Evolutionary conservation across 148 eudicot species (phyloP).

Genomic region (Nepenthes gracilis): DNA sequence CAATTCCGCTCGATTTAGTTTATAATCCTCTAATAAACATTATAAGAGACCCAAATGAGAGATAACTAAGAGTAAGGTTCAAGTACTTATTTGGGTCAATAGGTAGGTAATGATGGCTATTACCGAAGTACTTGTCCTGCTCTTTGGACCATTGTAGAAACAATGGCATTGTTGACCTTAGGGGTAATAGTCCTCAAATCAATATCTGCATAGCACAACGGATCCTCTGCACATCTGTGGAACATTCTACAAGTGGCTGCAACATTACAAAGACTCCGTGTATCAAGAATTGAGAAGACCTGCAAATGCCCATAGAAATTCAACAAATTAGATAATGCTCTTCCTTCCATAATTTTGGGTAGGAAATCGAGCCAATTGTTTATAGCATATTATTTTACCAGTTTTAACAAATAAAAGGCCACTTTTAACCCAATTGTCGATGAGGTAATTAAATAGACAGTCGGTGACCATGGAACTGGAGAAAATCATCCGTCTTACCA

Average conservation of each 20-base stretch:
- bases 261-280: constrained; percentile 44
- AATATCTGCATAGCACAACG: constrained; percentile 45
- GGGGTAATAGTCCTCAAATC: constrained; percentile 42
- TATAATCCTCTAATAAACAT: too few relatives aligned
- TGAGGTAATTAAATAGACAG: too few relatives aligned
- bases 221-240: constrained; percentile 51
- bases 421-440: too few relatives aligned
- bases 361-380: not conserved
- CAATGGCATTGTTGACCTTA: constrained; percentile 53
- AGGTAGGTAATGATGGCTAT: not conserved
- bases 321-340: not conserved
- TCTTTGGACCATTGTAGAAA: constrained; percentile 56
- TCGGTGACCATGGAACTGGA: too few relatives aligned
- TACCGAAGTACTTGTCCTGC: constrained; percentile 53
- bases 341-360: not conserved
- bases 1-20: too few relatives aligned
- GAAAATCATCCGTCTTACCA: too few relatives aligned
- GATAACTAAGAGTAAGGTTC: too few relatives aligned
- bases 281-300: constrained; percentile 59
- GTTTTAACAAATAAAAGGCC: too few relatives aligned
- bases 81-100: too few relatives aligned
- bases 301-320: constrained; percentile 6
- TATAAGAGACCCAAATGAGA: too few relatives aligned
- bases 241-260: constrained; percentile 53
- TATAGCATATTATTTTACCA: not conserved